phyloP scores from a whole-genome alignment of 306 rosid species.

The Pueraria montana region DNA sequence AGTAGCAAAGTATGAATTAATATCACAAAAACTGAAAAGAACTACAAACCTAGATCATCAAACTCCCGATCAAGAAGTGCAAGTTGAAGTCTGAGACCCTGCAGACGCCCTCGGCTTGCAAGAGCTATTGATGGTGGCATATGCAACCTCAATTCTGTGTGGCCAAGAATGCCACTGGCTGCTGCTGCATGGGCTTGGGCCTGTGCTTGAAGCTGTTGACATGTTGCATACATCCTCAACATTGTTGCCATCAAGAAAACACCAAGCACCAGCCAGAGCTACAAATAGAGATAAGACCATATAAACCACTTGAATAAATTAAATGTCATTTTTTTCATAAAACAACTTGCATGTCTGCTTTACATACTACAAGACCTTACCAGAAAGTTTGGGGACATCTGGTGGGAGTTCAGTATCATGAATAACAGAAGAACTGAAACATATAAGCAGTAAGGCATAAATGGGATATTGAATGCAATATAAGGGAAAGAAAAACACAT shows the following conservation, averaged over 20 bases:
- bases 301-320: conserved; percentile 27
- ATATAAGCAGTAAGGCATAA: conserved; percentile 24
- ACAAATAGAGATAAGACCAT: conserved; percentile 30
- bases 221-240: conserved; percentile 96
- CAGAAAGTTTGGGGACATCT: conserved; percentile 97
- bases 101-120: conserved; percentile 88
- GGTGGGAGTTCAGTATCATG: conserved; percentile 93
- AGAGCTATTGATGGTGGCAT: conserved; percentile 95
- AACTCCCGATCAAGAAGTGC: conserved; percentile 98
- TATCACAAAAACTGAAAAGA: conserved; percentile 36
- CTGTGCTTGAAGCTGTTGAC: conserved; percentile 98
- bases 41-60: conserved; percentile 81
- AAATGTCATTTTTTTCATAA: neutral
- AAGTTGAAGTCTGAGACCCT: conserved; percentile 98
- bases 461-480: conserved; percentile 28
- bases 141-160: conserved; percentile 86
- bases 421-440: conserved; percentile 85
- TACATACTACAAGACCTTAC: conserved; percentile 56
- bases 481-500: neutral
- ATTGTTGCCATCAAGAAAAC: conserved; percentile 98
- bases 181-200: conserved; percentile 95
- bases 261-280: conserved; percentile 98
- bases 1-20: conserved; percentile 7
- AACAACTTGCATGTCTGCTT: conserved; percentile 21
- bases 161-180: conserved; percentile 90